Evolutionary conservation across 441 rosid species (phyloP), one percentile per base, ranked within the genome.

Genomic region (Corymbia calophylla): DNA sequence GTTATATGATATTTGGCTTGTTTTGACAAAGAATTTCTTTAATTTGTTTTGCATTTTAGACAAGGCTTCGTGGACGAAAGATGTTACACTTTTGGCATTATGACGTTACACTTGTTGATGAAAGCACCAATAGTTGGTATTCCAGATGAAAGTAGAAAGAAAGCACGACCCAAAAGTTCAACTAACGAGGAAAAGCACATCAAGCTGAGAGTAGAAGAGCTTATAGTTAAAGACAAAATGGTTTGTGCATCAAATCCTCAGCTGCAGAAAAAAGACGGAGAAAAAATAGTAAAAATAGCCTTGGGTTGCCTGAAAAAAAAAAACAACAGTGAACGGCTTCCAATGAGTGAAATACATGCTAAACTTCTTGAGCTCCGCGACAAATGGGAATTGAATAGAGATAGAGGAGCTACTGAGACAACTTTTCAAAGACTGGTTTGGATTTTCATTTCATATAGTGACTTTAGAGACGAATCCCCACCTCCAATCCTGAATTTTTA

Each of bases 91-190:
- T 68, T 68, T 31, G 77, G 77, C 19, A 68, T 68, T n/a, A n/a
- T n/a, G n/a, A n/a, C n/a, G n/a, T n/a, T n/a, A n/a, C n/a, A n/a
- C n/a, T n/a, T n/a, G n/a, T n/a, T n/a, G n/a, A n/a, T n/a, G n/a
- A n/a, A n/a, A n/a, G n/a, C n/a, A n/a, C 13, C 7, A 68, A 17
- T 2, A 1, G 3, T 68, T 66, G 44, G 77, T 66, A 66, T 31
- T 31, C 23, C 7, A 0, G 0, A 66, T 13, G 1, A 0, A 64
- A 64, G 35, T 9, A 5, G 10, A 64, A 64, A 64, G 5, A n/a
- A 64, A 64, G 17, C 4, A 64, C 35, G 0, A 5, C 6, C 70
- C 10, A 7, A 4, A 64, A n/a, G 35, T n/a, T n/a, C 35, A 64
- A 4, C 9, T 11, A n/a, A 66, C 9, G 44, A 66, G 23, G 7